Evolutionary conservation across 2,329 filamentous ascomycete species (phyloP), one percentile per base, ranked within the genome.

Genomic region (Lachnellula suecica): DNA sequence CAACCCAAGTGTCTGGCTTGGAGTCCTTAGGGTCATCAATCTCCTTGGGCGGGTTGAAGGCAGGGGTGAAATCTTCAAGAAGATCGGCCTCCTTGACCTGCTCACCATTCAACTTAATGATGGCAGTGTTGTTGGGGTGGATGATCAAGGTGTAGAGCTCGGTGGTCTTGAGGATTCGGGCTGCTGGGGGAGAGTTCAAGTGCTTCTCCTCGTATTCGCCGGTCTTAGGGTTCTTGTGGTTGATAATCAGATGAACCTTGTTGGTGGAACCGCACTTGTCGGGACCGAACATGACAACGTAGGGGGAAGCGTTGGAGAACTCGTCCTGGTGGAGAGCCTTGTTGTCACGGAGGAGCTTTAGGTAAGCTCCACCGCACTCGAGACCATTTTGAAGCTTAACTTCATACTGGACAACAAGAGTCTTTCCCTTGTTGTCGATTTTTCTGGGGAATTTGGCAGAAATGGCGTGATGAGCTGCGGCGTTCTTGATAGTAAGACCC

Each of bases 181-280:
- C 92, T 54, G 87, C 81, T 57, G 94, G 92, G 60, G 93, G 87
- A 66, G 82, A 82, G 71, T 83, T 85, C 60, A 99, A 83, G 77
- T 99, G 94, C 87, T 99, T 99, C 89, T 99, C 94, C 83, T 99
- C 93, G 69, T 99, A 99, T 76, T 97, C 91, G 79, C 93, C 93
- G 43, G 91, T 97, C 89, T 96, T 97, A 71, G 94, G 94, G 85
- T 97, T 99, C 89, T 97, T 99, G 88, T 99, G 94, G 77, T 95
- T 94, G 85, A 99, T 96, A 74, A 99, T 99, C 79, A 99, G 96
- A 75, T 85, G 82, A 48, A 95, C 89, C 88, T 97, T 97, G 87
- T 99, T 99, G 74, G 91, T 97, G 72, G 91, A 84, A 74, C 94
- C 94, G 73, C 94, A 99, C 87, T 97, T 97, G 81, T 99, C 94